A percentile compares a stretch with the other conserved stretches of the same genome.
These are phyloP conservation scores for Schoenoplectus tabernaemontani DNA, from an alignment of 202 grass and related monocot genomes.

Conservation along the genomic window DNA sequence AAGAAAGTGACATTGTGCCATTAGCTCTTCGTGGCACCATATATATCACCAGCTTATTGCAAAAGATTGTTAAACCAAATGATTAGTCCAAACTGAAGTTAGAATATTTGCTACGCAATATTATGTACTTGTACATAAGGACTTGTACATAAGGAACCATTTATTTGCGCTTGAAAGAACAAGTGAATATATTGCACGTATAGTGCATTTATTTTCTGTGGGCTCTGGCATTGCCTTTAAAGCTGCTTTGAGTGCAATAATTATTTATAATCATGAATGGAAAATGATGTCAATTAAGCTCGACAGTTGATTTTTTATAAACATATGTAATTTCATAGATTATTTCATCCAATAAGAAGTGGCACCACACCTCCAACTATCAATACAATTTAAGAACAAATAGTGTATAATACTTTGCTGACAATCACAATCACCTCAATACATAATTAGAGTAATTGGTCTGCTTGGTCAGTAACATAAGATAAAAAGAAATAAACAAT, in stretches of 20 bases:
- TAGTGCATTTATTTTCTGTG: constrained; percentile 3
- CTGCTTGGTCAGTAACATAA: neutral
- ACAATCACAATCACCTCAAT: constrained; percentile 9
- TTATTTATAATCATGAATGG: neutral
- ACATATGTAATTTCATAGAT: neutral
- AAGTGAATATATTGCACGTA: neutral
- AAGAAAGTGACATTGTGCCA: no score
- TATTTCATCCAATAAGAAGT: neutral
- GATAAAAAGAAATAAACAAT: neutral
- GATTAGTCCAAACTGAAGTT: neutral
- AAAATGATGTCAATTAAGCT: neutral
- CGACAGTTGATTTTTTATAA: neutral
- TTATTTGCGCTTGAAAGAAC: neutral
- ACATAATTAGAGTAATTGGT: neutral
- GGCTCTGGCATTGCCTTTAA: neutral
- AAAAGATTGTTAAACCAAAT: neutral
- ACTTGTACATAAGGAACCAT: neutral
- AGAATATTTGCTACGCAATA: neutral
- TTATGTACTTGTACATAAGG: no score
- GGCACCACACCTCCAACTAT: no score
- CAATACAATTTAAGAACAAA: no score
- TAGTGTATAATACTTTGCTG: neutral
- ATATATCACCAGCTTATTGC: neutral
- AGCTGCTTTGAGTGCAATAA: neutral
- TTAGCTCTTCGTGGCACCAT: neutral